A percentile compares a stretch with the other conserved stretches of the same genome.
phyloP scores from a whole-genome alignment of 768 basidiomycete genomes.

The Russula virescens region DNA sequence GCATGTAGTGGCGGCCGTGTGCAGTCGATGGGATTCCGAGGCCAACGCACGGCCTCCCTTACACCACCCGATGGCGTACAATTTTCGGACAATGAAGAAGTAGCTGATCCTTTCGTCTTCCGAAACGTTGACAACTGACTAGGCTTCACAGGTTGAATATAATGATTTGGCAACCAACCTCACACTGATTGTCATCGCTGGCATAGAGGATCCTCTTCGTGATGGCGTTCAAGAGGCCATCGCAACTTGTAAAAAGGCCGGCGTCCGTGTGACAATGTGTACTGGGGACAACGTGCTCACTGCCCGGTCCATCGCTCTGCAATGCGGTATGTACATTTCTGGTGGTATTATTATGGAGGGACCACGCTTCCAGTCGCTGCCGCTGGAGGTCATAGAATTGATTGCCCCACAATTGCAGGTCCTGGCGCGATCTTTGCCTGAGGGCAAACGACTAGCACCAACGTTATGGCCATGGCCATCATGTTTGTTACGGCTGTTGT shows the following conservation, averaged over 20 bases:
- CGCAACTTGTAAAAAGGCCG: slow-evolving; percentile 77
- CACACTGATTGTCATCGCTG: slow-evolving; percentile 83
- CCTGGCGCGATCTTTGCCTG: slow-evolving; percentile 93
- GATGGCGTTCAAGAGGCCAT: slow-evolving; percentile 88
- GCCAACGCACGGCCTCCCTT: too few species aligned
- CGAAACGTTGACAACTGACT: neutral
- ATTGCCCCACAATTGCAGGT: slow-evolving; percentile 92
- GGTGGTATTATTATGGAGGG: slow-evolving; percentile 99
- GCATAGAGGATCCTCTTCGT: slow-evolving; percentile 95
- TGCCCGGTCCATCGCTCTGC: slow-evolving; percentile 90
- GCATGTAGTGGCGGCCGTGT: too few species aligned
- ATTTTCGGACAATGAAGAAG: slow-evolving; percentile 47
- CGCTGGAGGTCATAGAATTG: slow-evolving; percentile 62
- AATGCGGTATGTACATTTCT: slow-evolving; percentile 91
- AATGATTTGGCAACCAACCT: slow-evolving; percentile 64
- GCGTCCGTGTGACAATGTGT: slow-evolving; percentile 95
- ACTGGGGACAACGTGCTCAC: slow-evolving; percentile 97
- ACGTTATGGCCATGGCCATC: slow-evolving; percentile 91
- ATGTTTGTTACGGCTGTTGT: slow-evolving; percentile 88
- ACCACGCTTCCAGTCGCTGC: slow-evolving; percentile 81
- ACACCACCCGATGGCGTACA: slow-evolving; percentile 45
- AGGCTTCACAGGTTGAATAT: slow-evolving; percentile 51
- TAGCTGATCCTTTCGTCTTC: slow-evolving; percentile 28
- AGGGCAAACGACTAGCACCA: slow-evolving; percentile 96
- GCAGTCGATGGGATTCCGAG: too few species aligned